These are phyloP conservation scores for Yarrowia deformans DNA, from an alignment of 805 yeast species.

Conservation along the genomic window DNA sequence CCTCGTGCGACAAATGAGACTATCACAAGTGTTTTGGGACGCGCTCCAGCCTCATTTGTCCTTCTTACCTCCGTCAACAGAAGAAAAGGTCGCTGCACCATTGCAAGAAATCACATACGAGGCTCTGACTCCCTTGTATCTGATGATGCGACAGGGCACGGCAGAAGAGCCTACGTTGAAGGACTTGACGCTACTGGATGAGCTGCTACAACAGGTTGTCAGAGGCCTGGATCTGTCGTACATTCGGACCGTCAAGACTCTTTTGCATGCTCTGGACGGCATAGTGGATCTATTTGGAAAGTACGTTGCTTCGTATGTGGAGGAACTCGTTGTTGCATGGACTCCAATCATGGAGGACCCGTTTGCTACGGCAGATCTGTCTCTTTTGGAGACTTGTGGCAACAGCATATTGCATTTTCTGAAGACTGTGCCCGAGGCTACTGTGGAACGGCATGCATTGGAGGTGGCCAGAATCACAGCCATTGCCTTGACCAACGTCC, in stretches of 20 bases:
- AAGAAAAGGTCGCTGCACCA: constrained; percentile 15
- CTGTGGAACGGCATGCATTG: constrained; percentile 10
- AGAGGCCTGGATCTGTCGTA: constrained; percentile 16
- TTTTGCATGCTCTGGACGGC: constrained; percentile 13
- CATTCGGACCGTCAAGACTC: constrained; percentile 13
- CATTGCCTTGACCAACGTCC: constrained; percentile 4
- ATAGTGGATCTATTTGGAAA: constrained; percentile 23
- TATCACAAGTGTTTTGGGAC: constrained; percentile 47
- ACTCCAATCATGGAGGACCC: constrained; percentile 31
- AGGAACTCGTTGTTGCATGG: constrained; percentile 9
- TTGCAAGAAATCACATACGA: constrained; percentile 6
- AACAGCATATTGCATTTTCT: constrained; percentile 20
- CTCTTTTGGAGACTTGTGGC: constrained; percentile 5
- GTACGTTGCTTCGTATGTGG: constrained; percentile 7
- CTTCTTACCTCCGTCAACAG: constrained; percentile 49
- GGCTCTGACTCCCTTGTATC: constrained; percentile 6
- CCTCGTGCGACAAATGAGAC: constrained; percentile 43
- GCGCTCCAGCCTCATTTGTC: constrained; percentile 46
- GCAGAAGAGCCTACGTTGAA: not conserved
- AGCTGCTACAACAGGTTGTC: constrained; percentile 15
- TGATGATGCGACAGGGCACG: constrained; percentile 21
- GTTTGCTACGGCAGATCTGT: constrained; percentile 23
- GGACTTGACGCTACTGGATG: constrained; percentile 19
- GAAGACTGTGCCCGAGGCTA: not conserved
- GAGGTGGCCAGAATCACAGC: constrained; percentile 11